These are phyloP conservation scores for Brachypodium distachyon DNA, from an alignment of 202 grass and related monocot genomes.

Conservation along the genomic window DNA sequence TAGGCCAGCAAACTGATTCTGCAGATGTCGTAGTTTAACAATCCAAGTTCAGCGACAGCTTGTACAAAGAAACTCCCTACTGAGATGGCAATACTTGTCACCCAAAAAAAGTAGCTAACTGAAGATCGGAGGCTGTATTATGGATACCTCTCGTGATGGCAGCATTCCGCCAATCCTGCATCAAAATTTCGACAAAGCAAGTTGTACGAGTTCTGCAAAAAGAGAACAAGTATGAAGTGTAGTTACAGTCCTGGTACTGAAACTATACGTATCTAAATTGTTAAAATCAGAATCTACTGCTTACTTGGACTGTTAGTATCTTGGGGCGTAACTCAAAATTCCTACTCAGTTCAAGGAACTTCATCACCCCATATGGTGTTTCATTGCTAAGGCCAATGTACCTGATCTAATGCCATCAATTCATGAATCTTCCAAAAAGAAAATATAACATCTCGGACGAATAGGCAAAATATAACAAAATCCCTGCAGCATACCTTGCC, in stretches of 20 bases:
- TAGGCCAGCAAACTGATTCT: constrained; percentile 82
- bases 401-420: constrained; percentile 53
- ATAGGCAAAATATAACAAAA: background rate
- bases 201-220: constrained; percentile 73
- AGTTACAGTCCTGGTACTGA: background rate
- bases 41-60: background rate
- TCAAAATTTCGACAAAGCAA: constrained; percentile 84
- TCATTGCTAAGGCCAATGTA: constrained; percentile 91
- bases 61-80: background rate
- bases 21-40: constrained; percentile 15
- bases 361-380: constrained; percentile 87
- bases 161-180: constrained; percentile 76
- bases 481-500: constrained; percentile 46
- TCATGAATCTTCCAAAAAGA: background rate
- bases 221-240: background rate
- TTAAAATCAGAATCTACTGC: background rate
- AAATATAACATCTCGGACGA: background rate
- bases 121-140: background rate
- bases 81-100: background rate
- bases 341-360: constrained; percentile 50
- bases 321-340: constrained; percentile 41
- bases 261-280: background rate
- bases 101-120: background rate
- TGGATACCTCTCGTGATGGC: constrained; percentile 75
- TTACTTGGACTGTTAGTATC: constrained; percentile 73